Percentiles rank a stretch among this genome's conserved stretches.
Evolutionary conservation across 2,329 filamentous ascomycete species (phyloP).

Genomic region (Cucurbitaria berberidis): DNA sequence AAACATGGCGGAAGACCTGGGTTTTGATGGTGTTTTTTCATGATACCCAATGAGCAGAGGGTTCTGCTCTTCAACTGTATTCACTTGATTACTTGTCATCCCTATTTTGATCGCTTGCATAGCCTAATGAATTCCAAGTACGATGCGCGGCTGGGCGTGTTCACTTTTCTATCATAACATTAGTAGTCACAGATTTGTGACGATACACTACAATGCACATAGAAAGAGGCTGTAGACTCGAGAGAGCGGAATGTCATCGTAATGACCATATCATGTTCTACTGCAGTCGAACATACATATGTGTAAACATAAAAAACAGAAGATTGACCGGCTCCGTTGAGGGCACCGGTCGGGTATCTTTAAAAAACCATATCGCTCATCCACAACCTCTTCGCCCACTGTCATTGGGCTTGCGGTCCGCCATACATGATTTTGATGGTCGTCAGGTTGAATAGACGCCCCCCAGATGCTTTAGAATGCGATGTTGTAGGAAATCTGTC

Average conservation of each 20-base stretch:
- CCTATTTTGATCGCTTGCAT: too few species aligned
- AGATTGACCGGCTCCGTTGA: conserved; percentile 36
- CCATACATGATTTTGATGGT: conserved; percentile 32
- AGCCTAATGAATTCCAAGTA: too few species aligned
- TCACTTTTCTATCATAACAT: too few species aligned
- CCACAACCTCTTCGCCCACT: conserved; percentile 11
- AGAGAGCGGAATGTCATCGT: too few species aligned
- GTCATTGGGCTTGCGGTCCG: not conserved
- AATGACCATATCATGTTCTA: not conserved
- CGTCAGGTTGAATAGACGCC: conserved; percentile 52
- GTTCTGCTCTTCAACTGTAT: not conserved
- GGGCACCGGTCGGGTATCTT: conserved; percentile 39
- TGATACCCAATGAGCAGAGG: not conserved
- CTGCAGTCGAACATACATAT: not conserved
- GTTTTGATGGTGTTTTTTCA: not conserved
- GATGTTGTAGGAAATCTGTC: conserved; percentile 3
- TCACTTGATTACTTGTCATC: not conserved
- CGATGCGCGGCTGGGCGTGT: too few species aligned
- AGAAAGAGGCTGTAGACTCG: too few species aligned
- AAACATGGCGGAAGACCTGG: not conserved
- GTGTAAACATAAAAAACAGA: not conserved
- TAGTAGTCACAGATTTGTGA: too few species aligned
- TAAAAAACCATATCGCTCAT: conserved; percentile 14
- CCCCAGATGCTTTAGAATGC: conserved; percentile 33
- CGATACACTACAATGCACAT: too few species aligned